Conservation (phyloP, 177 flowering plant genomes). For the Vitis hybrid region DNA sequence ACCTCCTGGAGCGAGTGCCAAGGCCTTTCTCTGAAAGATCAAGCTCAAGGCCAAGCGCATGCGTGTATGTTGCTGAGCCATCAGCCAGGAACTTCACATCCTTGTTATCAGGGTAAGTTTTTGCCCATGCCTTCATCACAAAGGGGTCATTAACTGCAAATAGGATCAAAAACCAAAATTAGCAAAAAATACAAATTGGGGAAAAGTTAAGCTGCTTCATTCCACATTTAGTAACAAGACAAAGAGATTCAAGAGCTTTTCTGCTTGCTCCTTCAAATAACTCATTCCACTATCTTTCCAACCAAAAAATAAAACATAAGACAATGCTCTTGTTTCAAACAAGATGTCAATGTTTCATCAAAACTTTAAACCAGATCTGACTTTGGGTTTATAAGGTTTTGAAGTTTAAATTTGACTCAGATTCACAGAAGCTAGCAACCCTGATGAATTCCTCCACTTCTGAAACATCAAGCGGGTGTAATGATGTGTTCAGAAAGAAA, state of each 20-base stretch:
- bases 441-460: too few relatives aligned
- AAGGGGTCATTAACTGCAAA: slow-evolving; percentile 73
- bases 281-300: too few relatives aligned
- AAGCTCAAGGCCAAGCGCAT: slow-evolving; percentile 85
- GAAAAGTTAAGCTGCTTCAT: not conserved
- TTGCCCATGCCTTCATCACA: slow-evolving; percentile 95
- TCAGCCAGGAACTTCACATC: slow-evolving; percentile 87
- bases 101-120: slow-evolving; percentile 80
- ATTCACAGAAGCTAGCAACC: too few relatives aligned
- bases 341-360: too few relatives aligned
- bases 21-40: slow-evolving; percentile 87
- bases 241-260: not conserved
- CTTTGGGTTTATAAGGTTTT: too few relatives aligned
- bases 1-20: slow-evolving; percentile 76
- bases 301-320: too few relatives aligned
- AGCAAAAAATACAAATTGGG: not conserved
- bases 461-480: too few relatives aligned
- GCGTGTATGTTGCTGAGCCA: slow-evolving; percentile 75
- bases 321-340: too few relatives aligned
- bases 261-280: too few relatives aligned
- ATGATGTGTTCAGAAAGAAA: too few relatives aligned
- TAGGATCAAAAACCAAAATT: not conserved
- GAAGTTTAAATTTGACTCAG: too few relatives aligned
- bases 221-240: not conserved
- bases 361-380: too few relatives aligned